Percentiles rank a stretch among this genome's conserved stretches.
Evolutionary conservation across 306 rosid genomes (phyloP).

Genomic region (Arachis stenosperma): DNA sequence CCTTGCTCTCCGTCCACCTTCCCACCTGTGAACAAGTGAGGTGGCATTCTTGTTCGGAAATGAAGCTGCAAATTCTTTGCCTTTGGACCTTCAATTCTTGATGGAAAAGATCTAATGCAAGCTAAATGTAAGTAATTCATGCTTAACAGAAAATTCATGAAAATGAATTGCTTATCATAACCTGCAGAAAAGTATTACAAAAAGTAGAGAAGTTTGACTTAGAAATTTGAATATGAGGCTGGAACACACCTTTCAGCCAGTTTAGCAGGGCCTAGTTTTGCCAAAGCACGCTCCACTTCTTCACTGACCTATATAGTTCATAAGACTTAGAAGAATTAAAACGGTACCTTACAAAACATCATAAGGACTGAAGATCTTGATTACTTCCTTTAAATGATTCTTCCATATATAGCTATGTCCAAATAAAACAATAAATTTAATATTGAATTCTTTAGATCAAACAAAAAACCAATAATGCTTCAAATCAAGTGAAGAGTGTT

Average conservation of each 20-base stretch:
- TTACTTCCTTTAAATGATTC: constrained; percentile 19
- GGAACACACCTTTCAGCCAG: constrained; percentile 68
- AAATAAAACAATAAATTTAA: not conserved
- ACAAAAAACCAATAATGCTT: not conserved
- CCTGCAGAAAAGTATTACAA: constrained; percentile 13
- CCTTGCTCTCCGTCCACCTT: constrained; percentile 93
- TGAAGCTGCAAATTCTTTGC: constrained; percentile 66
- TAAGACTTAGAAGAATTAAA: constrained; percentile 39
- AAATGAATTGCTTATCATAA: constrained; percentile 11
- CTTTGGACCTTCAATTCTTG: constrained; percentile 59
- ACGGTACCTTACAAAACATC: constrained; percentile 18
- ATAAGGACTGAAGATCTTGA: not conserved
- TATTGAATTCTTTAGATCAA: constrained; percentile 2
- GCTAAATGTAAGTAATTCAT: constrained; percentile 23
- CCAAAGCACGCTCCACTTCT: constrained; percentile 85
- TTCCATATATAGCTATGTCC: not conserved
- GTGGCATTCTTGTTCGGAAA: constrained; percentile 85
- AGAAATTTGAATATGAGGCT: constrained; percentile 10
- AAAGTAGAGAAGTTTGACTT: not conserved
- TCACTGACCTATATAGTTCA: constrained; percentile 70
- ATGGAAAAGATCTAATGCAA: constrained; percentile 57
- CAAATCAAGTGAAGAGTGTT: not conserved
- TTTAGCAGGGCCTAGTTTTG: constrained; percentile 56
- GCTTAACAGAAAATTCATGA: not conserved
- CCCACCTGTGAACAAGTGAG: constrained; percentile 85